A percentile compares a stretch with the other conserved stretches of the same genome.
Conservation (phyloP, 2,329 filamentous ascomycete species). For the Ophiostoma australiae region DNA sequence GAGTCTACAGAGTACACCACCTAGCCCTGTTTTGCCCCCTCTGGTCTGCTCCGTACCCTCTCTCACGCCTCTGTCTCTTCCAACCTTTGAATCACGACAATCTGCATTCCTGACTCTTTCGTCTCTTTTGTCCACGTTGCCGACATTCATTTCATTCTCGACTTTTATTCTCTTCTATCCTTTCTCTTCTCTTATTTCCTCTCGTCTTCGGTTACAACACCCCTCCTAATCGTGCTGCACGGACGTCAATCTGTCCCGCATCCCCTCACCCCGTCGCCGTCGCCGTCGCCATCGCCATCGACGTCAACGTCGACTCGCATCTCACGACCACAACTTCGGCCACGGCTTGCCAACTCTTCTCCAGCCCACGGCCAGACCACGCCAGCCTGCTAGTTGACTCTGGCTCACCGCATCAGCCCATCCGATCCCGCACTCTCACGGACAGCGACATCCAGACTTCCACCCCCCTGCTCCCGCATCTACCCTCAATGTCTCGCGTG, state of each 20-base stretch:
- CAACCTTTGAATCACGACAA: not conserved
- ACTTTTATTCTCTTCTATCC: not conserved
- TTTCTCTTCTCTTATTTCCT: not conserved
- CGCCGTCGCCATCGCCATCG: not conserved
- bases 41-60: not conserved
- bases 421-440: not conserved
- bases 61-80: not conserved
- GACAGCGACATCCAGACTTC: not conserved
- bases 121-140: not conserved
- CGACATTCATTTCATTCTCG: not conserved
- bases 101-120: not conserved
- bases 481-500: slow-evolving; percentile 22
- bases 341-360: not conserved
- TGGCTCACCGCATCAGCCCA: not conserved
- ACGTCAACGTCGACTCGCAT: no score
- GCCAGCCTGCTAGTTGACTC: no score
- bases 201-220: not conserved
- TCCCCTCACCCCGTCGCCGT: slow-evolving; percentile 1
- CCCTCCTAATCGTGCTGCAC: not conserved
- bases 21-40: slow-evolving; percentile 2
- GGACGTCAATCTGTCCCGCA: slow-evolving; percentile 7
- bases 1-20: not conserved
- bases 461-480: slow-evolving; percentile 10
- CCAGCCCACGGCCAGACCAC: no score
- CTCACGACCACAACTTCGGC: not conserved